phyloP scores from a whole-genome alignment of 73 alveolate species.

The Blepharisma japonicum region DNA sequence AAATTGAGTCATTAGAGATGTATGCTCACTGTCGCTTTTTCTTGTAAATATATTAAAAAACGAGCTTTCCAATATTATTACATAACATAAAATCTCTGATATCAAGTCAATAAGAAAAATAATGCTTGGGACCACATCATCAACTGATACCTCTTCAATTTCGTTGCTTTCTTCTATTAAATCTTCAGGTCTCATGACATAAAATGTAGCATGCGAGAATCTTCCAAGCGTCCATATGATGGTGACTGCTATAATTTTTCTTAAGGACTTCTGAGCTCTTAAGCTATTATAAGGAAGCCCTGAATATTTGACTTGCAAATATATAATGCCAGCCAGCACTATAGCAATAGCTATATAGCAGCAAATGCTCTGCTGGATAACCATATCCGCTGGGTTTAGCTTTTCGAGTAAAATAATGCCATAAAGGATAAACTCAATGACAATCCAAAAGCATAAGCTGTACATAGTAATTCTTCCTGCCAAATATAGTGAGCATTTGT shows the following conservation, averaged over 20 bases:
- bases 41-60: background rate
- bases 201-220: background rate
- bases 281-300: constrained; percentile 16
- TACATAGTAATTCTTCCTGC: background rate
- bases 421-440: background rate
- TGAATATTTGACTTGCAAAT: constrained; percentile 19
- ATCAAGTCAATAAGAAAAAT: background rate
- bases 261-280: background rate
- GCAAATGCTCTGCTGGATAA: constrained; percentile 3
- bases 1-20: background rate
- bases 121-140: background rate
- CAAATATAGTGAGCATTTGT: background rate
- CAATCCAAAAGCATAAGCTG: background rate
- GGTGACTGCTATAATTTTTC: background rate
- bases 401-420: background rate
- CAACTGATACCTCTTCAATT: background rate
- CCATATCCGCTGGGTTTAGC: background rate
- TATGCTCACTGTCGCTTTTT: background rate
- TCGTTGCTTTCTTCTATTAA: background rate
- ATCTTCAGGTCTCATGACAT: background rate
- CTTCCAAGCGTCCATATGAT: constrained; percentile 15
- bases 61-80: background rate
- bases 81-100: background rate
- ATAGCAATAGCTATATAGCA: background rate
- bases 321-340: background rate